phyloP scores from a whole-genome alignment of 306 rosid species.

The Medicago lupulina region DNA sequence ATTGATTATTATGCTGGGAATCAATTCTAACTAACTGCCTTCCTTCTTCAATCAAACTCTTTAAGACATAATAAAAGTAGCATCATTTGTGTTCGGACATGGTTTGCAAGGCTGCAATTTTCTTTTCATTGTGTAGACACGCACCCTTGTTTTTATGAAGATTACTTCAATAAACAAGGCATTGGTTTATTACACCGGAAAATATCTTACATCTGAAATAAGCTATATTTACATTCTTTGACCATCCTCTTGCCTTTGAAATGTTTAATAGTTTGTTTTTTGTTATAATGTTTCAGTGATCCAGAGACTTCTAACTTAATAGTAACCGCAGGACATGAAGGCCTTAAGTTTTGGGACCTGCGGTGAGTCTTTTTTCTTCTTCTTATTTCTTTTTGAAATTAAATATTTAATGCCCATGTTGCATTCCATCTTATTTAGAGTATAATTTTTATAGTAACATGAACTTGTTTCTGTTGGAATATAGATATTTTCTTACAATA shows the following conservation, averaged over 20 bases:
- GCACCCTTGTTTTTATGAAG: background rate
- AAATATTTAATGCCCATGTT: too few relatives aligned
- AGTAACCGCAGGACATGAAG: conserved; percentile 88
- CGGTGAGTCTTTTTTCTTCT: conserved; percentile 60
- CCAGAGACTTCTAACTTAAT: conserved; percentile 75
- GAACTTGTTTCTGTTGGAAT: conserved; percentile 25
- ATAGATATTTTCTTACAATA: too few relatives aligned
- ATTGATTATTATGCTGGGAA: too few relatives aligned
- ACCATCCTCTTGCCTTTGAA: conserved; percentile 22
- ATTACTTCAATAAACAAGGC: conserved; percentile 26
- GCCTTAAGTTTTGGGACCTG: conserved; percentile 93
- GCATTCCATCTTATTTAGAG: too few relatives aligned
- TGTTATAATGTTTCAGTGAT: conserved; percentile 57
- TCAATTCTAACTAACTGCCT: too few relatives aligned
- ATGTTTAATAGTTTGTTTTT: conserved; percentile 22
- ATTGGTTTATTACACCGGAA: conserved; percentile 14
- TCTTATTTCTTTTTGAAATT: conserved; percentile 26
- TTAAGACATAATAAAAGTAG: background rate
- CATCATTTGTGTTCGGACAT: conserved; percentile 5
- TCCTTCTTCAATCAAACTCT: too few relatives aligned
- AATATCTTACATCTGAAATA: conserved; percentile 9
- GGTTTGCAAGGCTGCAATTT: conserved; percentile 12
- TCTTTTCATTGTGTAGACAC: conserved; percentile 11
- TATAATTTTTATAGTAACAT: too few relatives aligned
- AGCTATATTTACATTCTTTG: conserved; percentile 25